A percentile compares a stretch with the other conserved stretches of the same genome.
phyloP scores from a whole-genome alignment of 768 basidiomycete genomes.

The Trametes villosa region DNA sequence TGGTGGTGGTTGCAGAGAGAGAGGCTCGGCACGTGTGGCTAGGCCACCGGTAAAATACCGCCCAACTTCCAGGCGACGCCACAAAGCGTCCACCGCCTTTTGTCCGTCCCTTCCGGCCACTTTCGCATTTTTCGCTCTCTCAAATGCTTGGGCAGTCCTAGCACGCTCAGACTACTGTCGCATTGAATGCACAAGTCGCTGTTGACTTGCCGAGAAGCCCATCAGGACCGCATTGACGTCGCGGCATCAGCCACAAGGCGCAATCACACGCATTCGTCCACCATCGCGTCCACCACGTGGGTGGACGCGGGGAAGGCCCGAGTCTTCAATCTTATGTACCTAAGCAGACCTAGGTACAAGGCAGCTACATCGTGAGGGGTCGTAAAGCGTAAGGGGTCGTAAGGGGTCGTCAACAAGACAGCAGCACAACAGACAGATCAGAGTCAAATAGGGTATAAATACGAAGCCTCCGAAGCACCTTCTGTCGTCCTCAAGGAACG shows the following conservation, averaged over 20 bases:
- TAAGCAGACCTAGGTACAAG: too few relatives aligned
- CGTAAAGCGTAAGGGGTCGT: constrained; percentile 2
- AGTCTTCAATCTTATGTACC: too few relatives aligned
- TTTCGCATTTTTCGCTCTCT: not conserved
- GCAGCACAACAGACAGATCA: constrained; percentile 2
- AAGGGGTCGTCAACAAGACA: constrained; percentile 22
- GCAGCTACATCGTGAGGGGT: not conserved
- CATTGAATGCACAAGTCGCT: too few relatives aligned
- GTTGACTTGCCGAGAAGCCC: too few relatives aligned
- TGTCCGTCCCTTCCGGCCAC: not conserved
- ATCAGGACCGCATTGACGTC: too few relatives aligned
- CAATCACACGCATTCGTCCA: not conserved
- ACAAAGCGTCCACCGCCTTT: constrained; percentile 6
- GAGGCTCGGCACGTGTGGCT: constrained; percentile 13
- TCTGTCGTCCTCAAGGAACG: not conserved
- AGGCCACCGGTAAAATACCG: constrained; percentile 8
- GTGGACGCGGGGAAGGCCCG: too few relatives aligned
- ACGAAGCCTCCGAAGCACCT: not conserved
- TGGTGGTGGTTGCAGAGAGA: constrained; percentile 20
- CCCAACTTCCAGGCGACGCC: not conserved
- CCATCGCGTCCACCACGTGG: too few relatives aligned
- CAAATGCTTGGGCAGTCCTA: too few relatives aligned
- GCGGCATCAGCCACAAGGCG: not conserved
- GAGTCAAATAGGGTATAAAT: constrained; percentile 24
- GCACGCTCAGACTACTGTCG: too few relatives aligned